These are phyloP conservation scores for Arachnomyces sp. DNA, from an alignment of 2,329 filamentous ascomycete genomes.

Conservation along the genomic window DNA sequence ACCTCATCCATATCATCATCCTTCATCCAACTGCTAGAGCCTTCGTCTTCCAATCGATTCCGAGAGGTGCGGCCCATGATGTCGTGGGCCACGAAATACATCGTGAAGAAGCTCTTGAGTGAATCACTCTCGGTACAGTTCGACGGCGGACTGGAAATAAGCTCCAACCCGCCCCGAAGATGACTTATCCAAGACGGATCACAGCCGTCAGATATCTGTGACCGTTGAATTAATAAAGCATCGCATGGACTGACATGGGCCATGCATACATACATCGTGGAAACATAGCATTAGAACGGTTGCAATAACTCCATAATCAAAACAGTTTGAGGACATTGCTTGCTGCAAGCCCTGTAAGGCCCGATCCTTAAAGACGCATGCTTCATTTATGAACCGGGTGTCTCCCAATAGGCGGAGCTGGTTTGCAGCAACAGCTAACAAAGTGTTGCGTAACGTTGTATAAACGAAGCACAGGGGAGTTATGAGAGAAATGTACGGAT, in stretches of 20 bases:
- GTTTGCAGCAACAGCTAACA: constrained; percentile 24
- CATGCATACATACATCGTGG: constrained; percentile 17
- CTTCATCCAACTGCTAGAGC: constrained; percentile 14
- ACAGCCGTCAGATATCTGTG: constrained; percentile 25
- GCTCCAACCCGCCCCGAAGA: constrained; percentile 21
- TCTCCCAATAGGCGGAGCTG: constrained; percentile 21
- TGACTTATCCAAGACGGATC: constrained; percentile 25
- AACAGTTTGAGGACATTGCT: constrained; percentile 11
- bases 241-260: constrained; percentile 1
- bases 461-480: constrained; percentile 17
- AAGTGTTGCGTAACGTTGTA: constrained; percentile 17
- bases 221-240: constrained; percentile 3
- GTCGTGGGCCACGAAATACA: constrained; percentile 29
- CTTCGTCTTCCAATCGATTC: constrained; percentile 1
- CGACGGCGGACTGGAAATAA: constrained; percentile 14
- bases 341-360: constrained; percentile 20
- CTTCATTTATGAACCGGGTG: constrained; percentile 16
- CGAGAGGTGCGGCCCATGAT: constrained; percentile 23
- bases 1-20: constrained; percentile 20
- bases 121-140: constrained; percentile 12
- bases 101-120: constrained; percentile 18
- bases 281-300: constrained; percentile 29
- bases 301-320: constrained; percentile 20
- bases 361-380: constrained; percentile 19
- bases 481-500: constrained; percentile 23